phyloP scores from a whole-genome alignment of 257 asterid genomes.

The Nicotiana noctiflora region DNA sequence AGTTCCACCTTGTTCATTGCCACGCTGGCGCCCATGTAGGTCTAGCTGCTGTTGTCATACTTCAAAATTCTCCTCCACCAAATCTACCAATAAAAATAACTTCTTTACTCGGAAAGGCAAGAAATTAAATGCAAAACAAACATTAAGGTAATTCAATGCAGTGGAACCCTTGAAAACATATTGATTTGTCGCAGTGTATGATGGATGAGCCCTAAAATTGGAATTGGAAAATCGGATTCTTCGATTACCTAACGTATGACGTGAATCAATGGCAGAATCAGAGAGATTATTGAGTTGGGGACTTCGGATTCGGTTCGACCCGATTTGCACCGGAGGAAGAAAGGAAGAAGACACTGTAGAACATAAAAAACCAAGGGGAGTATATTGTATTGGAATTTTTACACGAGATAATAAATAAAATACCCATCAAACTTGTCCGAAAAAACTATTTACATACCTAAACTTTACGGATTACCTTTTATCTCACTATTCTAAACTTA shows the following conservation, averaged over 20 bases:
- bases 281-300: not conserved
- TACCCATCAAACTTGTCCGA: too few relatives aligned
- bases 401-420: too few relatives aligned
- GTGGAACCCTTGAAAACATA: not conserved
- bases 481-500: too few relatives aligned
- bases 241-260: not conserved
- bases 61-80: not conserved
- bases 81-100: not conserved
- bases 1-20: slow-evolving; percentile 95
- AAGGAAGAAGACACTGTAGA: not conserved
- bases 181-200: not conserved
- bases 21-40: slow-evolving; percentile 99
- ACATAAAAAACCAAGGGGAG: too few relatives aligned
- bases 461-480: too few relatives aligned
- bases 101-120: not conserved
- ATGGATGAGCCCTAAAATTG: not conserved
- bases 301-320: not conserved
- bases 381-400: too few relatives aligned
- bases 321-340: not conserved
- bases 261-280: not conserved
- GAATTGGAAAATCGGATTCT: not conserved
- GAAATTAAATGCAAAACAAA: not conserved
- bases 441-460: too few relatives aligned
- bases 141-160: not conserved
- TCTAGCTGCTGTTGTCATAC: slow-evolving; percentile 92